Conservation (phyloP, 108 stramenopile species). For the Fistulifera pelliculosa region DNA sequence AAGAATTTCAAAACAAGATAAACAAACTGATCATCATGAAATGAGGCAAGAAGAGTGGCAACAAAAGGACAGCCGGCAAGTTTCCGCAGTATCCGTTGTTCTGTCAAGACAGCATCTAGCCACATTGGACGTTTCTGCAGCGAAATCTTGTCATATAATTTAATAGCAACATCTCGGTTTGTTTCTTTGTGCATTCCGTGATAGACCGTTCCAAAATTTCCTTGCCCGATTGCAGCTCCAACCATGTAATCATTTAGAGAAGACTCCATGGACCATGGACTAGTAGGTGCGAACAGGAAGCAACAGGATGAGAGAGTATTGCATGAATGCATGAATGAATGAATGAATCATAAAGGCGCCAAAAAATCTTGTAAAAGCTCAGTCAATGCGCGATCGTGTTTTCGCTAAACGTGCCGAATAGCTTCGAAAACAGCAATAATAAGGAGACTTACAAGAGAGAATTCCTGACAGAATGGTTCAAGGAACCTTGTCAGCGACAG, state of each 20-base stretch:
- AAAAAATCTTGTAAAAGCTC: too few species aligned
- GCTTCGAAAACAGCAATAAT: too few species aligned
- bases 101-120: constrained; percentile 5
- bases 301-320: too few species aligned
- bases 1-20: constrained; percentile 26
- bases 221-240: constrained; percentile 42
- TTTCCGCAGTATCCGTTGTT: constrained; percentile 11
- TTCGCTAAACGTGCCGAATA: too few species aligned
- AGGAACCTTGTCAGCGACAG: too few species aligned
- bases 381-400: too few species aligned
- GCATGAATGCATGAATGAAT: too few species aligned
- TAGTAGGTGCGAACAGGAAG: too few species aligned
- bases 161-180: constrained; percentile 19
- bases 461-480: too few species aligned
- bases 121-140: constrained; percentile 9
- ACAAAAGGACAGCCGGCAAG: constrained; percentile 6
- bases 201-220: constrained; percentile 47
- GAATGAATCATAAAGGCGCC: too few species aligned
- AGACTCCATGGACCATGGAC: constrained; percentile 5
- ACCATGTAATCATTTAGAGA: constrained; percentile 18
- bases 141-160: constrained; percentile 20
- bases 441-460: too few species aligned
- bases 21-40: constrained; percentile 26
- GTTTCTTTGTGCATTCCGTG: constrained; percentile 28
- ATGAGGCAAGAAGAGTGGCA: constrained; percentile 19